Percentiles rank a stretch among this genome's conserved stretches.
These are phyloP conservation scores for Colletotrichum kahawae DNA, from an alignment of 2,329 filamentous ascomycete genomes.

Conservation along the genomic window DNA sequence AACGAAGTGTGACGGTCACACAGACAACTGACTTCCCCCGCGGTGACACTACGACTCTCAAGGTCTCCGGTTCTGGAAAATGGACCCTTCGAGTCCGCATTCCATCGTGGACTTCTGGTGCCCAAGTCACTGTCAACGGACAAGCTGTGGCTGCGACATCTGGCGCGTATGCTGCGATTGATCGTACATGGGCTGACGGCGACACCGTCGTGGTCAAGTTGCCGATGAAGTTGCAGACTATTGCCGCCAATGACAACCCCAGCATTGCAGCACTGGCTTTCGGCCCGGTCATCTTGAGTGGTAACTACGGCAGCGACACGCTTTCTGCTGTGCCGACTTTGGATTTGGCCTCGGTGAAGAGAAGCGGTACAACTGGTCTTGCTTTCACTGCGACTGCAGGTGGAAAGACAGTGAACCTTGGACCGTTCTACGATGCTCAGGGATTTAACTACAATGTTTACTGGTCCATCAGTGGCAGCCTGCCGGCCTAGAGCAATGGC, in stretches of 20 bases:
- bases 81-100: slow-evolving; percentile 49
- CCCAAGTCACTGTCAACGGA: slow-evolving; percentile 47
- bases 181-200: slow-evolving; percentile 45
- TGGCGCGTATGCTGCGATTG: slow-evolving; percentile 45
- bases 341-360: slow-evolving; percentile 31
- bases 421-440: slow-evolving; percentile 45
- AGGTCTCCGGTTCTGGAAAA: slow-evolving; percentile 34
- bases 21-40: slow-evolving; percentile 50
- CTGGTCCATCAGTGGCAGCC: slow-evolving; percentile 30
- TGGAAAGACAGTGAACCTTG: slow-evolving; percentile 34
- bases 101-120: slow-evolving; percentile 47
- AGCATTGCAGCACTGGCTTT: slow-evolving; percentile 49
- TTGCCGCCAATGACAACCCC: slow-evolving; percentile 52
- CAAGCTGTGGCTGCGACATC: slow-evolving; percentile 30
- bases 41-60: slow-evolving; percentile 42
- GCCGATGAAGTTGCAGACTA: slow-evolving; percentile 47
- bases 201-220: slow-evolving; percentile 49
- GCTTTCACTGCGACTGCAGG: slow-evolving; percentile 37
- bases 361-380: slow-evolving; percentile 25
- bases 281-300: slow-evolving; percentile 49
- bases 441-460: slow-evolving; percentile 48
- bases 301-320: slow-evolving; percentile 44
- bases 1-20: slow-evolving; percentile 41
- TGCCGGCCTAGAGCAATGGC: not conserved
- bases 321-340: slow-evolving; percentile 33